Percentiles rank a stretch among this genome's conserved stretches.
Evolutionary conservation across 495 filamentous ascomycete genomes (phyloP).

Genomic region (Glarea lozoyensis): DNA sequence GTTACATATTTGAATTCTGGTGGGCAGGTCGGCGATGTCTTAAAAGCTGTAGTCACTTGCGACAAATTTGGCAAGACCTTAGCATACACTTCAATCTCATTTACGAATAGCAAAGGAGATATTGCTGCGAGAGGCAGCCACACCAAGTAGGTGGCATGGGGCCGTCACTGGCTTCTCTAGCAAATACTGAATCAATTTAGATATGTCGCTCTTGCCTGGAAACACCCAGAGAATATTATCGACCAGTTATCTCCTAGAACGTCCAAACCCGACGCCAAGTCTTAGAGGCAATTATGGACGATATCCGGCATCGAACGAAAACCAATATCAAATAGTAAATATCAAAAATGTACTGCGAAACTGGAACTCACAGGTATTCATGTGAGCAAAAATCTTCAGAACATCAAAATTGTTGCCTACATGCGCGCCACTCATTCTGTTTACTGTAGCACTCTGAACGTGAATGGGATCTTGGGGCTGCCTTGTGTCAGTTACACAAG

Average conservation of each 20-base stretch:
- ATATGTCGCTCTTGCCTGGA: conserved; percentile 50
- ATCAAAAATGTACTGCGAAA: no score
- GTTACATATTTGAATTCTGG: conserved; percentile 88
- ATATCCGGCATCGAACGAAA: not conserved
- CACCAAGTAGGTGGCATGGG: conserved; percentile 61
- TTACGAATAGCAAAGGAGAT: conserved; percentile 67
- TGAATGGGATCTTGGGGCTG: no score
- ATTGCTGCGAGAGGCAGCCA: conserved; percentile 86
- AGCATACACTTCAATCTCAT: conserved; percentile 77
- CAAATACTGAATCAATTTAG: conserved; percentile 20
- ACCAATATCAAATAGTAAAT: no score
- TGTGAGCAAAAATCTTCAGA: no score
- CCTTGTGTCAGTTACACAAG: no score
- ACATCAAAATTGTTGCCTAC: no score
- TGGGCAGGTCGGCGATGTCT: conserved; percentile 69
- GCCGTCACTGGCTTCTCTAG: not conserved
- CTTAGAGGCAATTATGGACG: not conserved
- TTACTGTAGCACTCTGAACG: no score
- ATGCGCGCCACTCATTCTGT: no score
- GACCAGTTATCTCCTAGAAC: conserved; percentile 31
- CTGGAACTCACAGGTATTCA: no score
- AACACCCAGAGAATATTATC: conserved; percentile 49
- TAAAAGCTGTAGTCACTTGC: conserved; percentile 61
- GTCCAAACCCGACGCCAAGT: not conserved
- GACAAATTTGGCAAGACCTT: conserved; percentile 94